A percentile compares a stretch with the other conserved stretches of the same genome.
Conservation (phyloP, 495 filamentous ascomycete genomes). For the Corynascus novoguineensis region DNA sequence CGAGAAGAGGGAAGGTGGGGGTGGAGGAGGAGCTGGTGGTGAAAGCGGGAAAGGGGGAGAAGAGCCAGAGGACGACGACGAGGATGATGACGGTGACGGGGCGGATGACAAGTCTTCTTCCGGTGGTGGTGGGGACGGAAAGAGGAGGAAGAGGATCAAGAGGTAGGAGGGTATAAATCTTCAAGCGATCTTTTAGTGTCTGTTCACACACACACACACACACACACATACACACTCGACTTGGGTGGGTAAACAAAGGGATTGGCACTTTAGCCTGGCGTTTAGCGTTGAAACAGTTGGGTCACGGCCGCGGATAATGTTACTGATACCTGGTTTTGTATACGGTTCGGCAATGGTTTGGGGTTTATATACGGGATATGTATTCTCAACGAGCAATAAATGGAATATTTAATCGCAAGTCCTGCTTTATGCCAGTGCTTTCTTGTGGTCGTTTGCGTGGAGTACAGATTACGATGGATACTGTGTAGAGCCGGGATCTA, state of each 20-base stretch:
- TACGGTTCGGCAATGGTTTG: background rate
- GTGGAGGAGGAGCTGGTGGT: conserved; percentile 36
- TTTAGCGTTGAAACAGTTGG: background rate
- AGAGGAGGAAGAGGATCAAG: conserved; percentile 10
- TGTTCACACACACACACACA: too few relatives aligned
- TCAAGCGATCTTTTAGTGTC: background rate
- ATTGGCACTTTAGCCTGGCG: background rate
- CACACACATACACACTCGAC: too few relatives aligned
- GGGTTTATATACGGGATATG: background rate
- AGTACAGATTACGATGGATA: too few relatives aligned
- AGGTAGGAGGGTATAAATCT: background rate
- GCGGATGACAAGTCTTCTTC: background rate
- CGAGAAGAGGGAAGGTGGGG: conserved; percentile 50
- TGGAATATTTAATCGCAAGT: too few relatives aligned
- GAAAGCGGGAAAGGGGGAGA: conserved; percentile 43
- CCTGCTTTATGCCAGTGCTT: too few relatives aligned
- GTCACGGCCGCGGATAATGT: background rate
- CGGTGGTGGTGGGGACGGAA: background rate
- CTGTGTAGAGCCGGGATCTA: too few relatives aligned
- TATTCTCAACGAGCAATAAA: background rate
- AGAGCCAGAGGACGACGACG: conserved; percentile 10
- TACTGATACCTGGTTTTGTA: background rate
- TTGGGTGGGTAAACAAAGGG: background rate
- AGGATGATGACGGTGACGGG: conserved; percentile 11
- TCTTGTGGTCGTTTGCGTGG: too few relatives aligned